phyloP scores from a whole-genome alignment of 2,329 filamentous ascomycete species.

The Metarhizium brunneum region DNA sequence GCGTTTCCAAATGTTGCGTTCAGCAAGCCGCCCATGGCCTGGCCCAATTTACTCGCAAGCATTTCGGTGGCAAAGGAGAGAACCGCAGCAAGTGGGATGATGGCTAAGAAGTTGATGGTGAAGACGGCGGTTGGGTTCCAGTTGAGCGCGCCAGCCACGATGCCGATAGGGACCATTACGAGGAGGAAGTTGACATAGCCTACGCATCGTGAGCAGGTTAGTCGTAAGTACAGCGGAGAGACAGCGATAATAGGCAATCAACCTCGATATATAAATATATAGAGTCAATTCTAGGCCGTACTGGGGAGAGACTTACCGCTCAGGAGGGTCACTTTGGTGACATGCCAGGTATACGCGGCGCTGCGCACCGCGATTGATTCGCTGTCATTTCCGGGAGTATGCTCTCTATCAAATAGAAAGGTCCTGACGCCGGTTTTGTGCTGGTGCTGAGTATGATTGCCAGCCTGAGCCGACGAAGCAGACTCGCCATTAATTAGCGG shows the following conservation, averaged over 20 bases:
- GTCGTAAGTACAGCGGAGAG: background rate
- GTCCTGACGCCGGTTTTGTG: constrained; percentile 16
- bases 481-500: constrained; percentile 32
- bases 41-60: constrained; percentile 61
- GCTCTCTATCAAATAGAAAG: constrained; percentile 40
- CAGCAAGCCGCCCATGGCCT: constrained; percentile 63
- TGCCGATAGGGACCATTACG: constrained; percentile 64
- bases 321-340: constrained; percentile 46
- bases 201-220: constrained; percentile 14
- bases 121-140: constrained; percentile 64
- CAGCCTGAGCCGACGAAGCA: constrained; percentile 14
- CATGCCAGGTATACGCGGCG: constrained; percentile 42
- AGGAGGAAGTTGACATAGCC: constrained; percentile 62
- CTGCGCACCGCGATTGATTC: constrained; percentile 34
- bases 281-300: background rate
- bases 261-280: background rate
- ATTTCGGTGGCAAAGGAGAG: constrained; percentile 73
- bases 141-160: constrained; percentile 51
- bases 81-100: constrained; percentile 65
- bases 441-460: constrained; percentile 11
- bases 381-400: constrained; percentile 44
- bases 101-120: constrained; percentile 71
- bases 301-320: constrained; percentile 39
- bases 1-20: constrained; percentile 76
- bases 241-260: background rate